Conservation (phyloP, 208 protist species). For the Wallacemonas sp. region DNA sequence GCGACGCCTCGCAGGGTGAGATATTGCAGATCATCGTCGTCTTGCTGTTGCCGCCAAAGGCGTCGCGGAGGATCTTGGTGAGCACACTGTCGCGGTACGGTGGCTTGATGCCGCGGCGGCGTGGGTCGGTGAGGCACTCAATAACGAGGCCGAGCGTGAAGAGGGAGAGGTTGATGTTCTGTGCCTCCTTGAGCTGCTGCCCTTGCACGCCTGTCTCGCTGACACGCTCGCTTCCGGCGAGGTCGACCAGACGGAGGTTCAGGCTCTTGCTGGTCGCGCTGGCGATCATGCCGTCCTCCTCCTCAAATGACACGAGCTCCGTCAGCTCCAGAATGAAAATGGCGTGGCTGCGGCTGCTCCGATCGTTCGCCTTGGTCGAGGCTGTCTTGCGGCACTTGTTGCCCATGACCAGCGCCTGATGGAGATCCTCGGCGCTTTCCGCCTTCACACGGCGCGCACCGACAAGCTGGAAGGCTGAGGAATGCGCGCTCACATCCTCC, state of each 20-base stretch:
- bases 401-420: slow-evolving; percentile 59
- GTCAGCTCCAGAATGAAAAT: slow-evolving; percentile 83
- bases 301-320: slow-evolving; percentile 58
- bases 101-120: slow-evolving; percentile 63
- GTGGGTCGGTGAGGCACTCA: slow-evolving; percentile 66
- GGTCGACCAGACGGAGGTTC: slow-evolving; percentile 79
- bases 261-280: slow-evolving; percentile 67
- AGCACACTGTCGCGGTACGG: slow-evolving; percentile 85
- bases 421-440: slow-evolving; percentile 48
- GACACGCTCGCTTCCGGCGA: slow-evolving; percentile 87
- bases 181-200: slow-evolving; percentile 79
- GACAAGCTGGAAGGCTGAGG: slow-evolving; percentile 57
- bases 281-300: slow-evolving; percentile 52
- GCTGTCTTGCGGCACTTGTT: slow-evolving; percentile 72
- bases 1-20: slow-evolving; percentile 51
- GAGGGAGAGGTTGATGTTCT: slow-evolving; percentile 84
- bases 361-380: slow-evolving; percentile 76
- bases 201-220: slow-evolving; percentile 73
- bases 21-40: slow-evolving; percentile 89
- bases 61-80: slow-evolving; percentile 85
- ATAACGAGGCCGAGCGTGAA: slow-evolving; percentile 89
- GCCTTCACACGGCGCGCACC: slow-evolving; percentile 53
- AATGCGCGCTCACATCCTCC: slow-evolving; percentile 64
- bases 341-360: slow-evolving; percentile 84
- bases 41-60: slow-evolving; percentile 90